Percentiles rank a stretch among this genome's conserved stretches.
Evolutionary conservation across 352 stramenopile genomes (phyloP).

Genomic region (Phytophthora crassamura): DNA sequence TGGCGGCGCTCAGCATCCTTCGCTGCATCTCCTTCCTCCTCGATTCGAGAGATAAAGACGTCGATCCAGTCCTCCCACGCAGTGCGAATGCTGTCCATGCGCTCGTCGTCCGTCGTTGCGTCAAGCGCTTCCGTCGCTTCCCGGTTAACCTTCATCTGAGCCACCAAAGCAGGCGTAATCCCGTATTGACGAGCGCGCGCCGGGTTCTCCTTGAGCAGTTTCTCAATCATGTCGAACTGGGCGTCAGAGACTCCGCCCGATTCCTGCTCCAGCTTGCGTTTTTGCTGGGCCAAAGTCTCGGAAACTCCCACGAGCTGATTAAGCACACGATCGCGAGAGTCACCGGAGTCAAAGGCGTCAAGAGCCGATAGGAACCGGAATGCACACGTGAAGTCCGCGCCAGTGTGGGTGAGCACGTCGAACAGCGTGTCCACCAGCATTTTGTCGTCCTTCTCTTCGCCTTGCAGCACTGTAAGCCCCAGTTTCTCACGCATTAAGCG

Average conservation of each 20-base stretch:
- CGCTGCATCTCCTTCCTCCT: conserved; percentile 46
- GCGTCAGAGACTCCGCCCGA: conserved; percentile 63
- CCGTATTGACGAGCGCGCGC: conserved; percentile 74
- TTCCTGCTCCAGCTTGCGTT: conserved; percentile 48
- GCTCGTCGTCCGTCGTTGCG: conserved; percentile 52
- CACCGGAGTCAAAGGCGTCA: conserved; percentile 38
- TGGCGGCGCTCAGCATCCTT: conserved; percentile 43
- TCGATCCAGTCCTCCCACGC: conserved; percentile 71
- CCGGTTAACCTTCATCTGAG: conserved; percentile 61
- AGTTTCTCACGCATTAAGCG: conserved; percentile 73
- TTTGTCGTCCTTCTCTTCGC: conserved; percentile 45
- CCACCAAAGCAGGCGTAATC: conserved; percentile 65
- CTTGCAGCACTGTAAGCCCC: conserved; percentile 46
- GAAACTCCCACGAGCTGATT: conserved; percentile 65
- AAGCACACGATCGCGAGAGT: conserved; percentile 34
- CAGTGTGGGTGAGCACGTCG: conserved; percentile 62
- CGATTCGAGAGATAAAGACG: conserved; percentile 54
- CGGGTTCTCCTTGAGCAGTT: conserved; percentile 68
- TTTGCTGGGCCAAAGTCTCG: conserved; percentile 73
- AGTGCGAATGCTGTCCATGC: conserved; percentile 46
- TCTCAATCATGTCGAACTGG: conserved; percentile 78
- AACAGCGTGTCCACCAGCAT: conserved; percentile 61
- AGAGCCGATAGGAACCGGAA: conserved; percentile 72
- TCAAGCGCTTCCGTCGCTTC: conserved; percentile 52
- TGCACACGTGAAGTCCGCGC: conserved; percentile 79